phyloP scores from a whole-genome alignment of 2,329 filamentous ascomycete genomes.

The Beauveria medogensis region DNA sequence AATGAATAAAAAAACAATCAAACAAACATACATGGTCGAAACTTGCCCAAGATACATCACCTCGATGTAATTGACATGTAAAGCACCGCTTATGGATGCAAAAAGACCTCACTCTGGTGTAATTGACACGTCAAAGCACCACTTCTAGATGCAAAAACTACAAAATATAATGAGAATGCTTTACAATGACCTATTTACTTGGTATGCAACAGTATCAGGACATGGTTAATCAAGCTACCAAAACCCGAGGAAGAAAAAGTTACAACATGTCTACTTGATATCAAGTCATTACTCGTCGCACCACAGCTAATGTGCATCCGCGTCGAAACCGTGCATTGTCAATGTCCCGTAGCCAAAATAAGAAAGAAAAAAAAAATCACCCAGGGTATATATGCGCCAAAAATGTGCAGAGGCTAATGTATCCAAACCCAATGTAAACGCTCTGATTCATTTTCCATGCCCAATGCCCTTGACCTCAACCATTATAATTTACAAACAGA shows the following conservation, averaged over 20 bases:
- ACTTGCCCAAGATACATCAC: background rate
- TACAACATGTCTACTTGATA: background rate
- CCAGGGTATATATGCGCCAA: conserved; percentile 9
- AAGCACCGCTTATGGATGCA: no score
- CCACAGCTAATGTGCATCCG: background rate
- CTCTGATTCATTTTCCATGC: no score
- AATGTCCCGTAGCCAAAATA: background rate
- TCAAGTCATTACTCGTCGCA: background rate
- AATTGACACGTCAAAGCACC: no score
- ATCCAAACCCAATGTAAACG: conserved; percentile 4
- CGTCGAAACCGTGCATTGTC: background rate
- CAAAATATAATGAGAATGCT: background rate
- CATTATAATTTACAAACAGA: conserved; percentile 1
- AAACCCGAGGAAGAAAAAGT: no score
- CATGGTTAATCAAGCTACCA: no score
- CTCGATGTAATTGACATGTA: no score
- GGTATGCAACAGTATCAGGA: no score
- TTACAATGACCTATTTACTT: no score
- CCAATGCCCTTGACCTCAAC: background rate
- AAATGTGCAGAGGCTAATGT: background rate
- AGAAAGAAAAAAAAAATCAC: background rate
- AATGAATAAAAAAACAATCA: background rate
- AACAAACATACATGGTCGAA: background rate
- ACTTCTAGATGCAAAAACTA: background rate
- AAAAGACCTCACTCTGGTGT: no score